phyloP scores from a whole-genome alignment of 192 early-diverging fungal genomes.

The Funneliformis mosseae region DNA sequence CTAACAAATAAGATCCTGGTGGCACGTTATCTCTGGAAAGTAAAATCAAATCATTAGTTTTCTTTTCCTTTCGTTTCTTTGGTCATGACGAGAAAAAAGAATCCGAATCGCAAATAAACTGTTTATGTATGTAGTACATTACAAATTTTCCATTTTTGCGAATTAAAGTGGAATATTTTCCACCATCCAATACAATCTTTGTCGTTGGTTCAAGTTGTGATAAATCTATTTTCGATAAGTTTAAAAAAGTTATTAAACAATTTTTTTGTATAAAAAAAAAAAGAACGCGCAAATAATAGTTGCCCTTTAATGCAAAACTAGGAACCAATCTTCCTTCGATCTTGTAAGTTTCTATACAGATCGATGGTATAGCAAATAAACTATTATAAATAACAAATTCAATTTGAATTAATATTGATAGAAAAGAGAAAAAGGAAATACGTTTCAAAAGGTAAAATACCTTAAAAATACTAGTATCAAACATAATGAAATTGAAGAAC shows the following conservation, averaged over 20 bases:
- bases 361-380: neutral
- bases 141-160: conserved; percentile 48
- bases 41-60: no score
- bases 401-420: neutral
- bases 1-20: conserved; percentile 55
- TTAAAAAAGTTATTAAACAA: neutral
- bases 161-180: conserved; percentile 48
- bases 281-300: neutral
- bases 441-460: no score
- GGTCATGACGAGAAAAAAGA: no score
- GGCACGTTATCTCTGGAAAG: conserved; percentile 46
- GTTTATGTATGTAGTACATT: no score
- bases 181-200: conserved; percentile 48
- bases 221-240: conserved; percentile 18
- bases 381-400: neutral
- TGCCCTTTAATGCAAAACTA: conserved; percentile 5
- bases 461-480: neutral
- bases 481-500: neutral
- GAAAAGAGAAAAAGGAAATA: neutral
- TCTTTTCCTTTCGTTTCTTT: no score
- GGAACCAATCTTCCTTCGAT: conserved; percentile 9
- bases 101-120: no score
- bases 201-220: conserved; percentile 45
- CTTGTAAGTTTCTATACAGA: neutral
- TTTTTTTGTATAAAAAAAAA: neutral